phyloP scores from a whole-genome alignment of 257 asterid genomes.

The Leptodermis oblonga region DNA sequence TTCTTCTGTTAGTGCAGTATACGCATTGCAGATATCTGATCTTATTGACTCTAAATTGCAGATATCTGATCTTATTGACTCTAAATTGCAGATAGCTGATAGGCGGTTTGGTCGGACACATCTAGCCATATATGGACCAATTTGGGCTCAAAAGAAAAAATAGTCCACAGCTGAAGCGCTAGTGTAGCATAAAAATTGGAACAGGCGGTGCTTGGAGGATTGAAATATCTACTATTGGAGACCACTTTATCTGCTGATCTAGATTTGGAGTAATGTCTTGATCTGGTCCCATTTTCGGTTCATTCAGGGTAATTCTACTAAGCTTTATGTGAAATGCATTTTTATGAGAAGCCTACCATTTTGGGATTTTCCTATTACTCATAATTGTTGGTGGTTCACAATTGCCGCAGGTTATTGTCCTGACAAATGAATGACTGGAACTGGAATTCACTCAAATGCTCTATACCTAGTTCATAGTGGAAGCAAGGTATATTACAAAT shows the following conservation, averaged over 20 bases:
- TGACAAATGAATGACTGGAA: background rate
- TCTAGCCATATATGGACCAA: constrained; percentile 92
- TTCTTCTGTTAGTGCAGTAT: background rate
- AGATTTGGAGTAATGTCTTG: background rate
- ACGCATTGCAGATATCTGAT: background rate
- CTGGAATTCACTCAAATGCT: background rate
- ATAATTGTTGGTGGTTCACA: background rate
- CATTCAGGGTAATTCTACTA: background rate
- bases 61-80: background rate
- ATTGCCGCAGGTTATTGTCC: background rate
- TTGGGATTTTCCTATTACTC: background rate
- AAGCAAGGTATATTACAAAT: background rate
- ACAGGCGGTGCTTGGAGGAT: background rate
- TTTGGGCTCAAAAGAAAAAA: constrained; percentile 81
- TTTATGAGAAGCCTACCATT: background rate
- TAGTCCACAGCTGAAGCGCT: constrained; percentile 20
- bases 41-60: background rate
- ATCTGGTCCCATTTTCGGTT: background rate
- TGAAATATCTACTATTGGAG: background rate
- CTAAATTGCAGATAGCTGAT: constrained; percentile 76
- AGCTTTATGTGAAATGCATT: background rate
- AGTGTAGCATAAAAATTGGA: background rate
- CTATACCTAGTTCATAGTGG: background rate
- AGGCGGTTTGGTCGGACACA: constrained; percentile 95
- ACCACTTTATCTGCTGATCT: constrained; percentile 4